A percentile compares a stretch with the other conserved stretches of the same genome.
phyloP scores from a whole-genome alignment of 2,329 filamentous ascomycete genomes.

The Rhynchosporium graminicola region DNA sequence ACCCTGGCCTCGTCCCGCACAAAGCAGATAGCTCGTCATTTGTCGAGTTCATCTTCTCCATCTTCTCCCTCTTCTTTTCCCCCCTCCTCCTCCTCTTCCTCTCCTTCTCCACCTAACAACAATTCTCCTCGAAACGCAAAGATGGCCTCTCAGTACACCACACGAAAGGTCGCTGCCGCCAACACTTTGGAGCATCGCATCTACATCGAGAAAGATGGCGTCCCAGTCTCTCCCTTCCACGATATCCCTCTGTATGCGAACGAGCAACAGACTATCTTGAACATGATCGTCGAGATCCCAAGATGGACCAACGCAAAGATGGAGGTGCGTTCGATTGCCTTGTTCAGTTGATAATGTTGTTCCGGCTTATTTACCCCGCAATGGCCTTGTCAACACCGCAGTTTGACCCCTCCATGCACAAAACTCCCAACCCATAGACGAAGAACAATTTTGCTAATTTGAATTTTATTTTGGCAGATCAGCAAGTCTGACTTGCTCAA shows the following conservation, averaged over 20 bases:
- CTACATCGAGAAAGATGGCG: conserved; percentile 97
- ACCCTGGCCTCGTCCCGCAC: conserved; percentile 22
- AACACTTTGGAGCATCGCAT: conserved; percentile 97
- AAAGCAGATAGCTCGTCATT: conserved; percentile 49
- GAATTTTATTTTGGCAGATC: conserved; percentile 60
- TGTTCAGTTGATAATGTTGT: background rate
- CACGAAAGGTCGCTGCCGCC: conserved; percentile 84
- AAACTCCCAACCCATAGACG: background rate
- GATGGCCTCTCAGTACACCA: conserved; percentile 59
- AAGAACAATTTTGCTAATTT: conserved; percentile 19
- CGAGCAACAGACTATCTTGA: conserved; percentile 89
- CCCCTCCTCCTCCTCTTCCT: conserved; percentile 32
- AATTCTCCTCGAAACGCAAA: conserved; percentile 28
- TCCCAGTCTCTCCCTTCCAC: conserved; percentile 93
- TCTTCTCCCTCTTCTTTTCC: conserved; percentile 4
- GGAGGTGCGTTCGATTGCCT: conserved; percentile 66
- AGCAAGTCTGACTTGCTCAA: conserved; percentile 91
- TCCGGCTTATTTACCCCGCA: conserved; percentile 29
- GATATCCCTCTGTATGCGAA: conserved; percentile 98
- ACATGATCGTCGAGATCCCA: conserved; percentile 99
- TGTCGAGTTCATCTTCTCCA: conserved; percentile 44
- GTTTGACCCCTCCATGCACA: conserved; percentile 8
- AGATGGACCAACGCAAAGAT: conserved; percentile 99
- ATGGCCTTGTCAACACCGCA: conserved; percentile 15
- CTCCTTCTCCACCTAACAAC: conserved; percentile 12